Evolutionary conservation across 2,329 filamentous ascomycete genomes (phyloP).

Genomic region (Microsporum audouinii): DNA sequence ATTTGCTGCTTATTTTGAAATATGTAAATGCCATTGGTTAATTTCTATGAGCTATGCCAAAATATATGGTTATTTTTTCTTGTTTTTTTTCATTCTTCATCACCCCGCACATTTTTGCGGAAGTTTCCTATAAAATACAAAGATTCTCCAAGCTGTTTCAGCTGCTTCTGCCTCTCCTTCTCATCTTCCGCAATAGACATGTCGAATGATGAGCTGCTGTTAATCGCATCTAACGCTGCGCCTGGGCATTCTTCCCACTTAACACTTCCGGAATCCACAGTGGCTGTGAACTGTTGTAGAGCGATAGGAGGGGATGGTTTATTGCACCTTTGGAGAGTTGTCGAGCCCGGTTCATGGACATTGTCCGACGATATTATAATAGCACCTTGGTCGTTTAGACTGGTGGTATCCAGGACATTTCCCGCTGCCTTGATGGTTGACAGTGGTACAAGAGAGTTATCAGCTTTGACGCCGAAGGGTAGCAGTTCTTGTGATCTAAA

Average conservation of each 20-base stretch:
- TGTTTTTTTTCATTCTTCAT: constrained; percentile 14
- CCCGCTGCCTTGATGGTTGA: constrained; percentile 48
- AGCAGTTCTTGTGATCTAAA: constrained; percentile 55
- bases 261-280: constrained; percentile 16
- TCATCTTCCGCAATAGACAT: constrained; percentile 18
- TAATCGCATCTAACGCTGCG: constrained; percentile 20
- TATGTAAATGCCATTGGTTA: background rate
- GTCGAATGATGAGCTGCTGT: constrained; percentile 22
- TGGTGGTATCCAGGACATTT: constrained; percentile 51
- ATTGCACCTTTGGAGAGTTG: constrained; percentile 26
- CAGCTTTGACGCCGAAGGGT: constrained; percentile 45
- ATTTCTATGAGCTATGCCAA: background rate
- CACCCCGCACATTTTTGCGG: constrained; percentile 24
- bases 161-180: constrained; percentile 24
- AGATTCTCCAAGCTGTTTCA: constrained; percentile 20
- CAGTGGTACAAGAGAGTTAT: constrained; percentile 41
- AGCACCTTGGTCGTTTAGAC: constrained; percentile 20
- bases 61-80: background rate
- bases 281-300: constrained; percentile 24
- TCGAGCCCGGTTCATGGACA: constrained; percentile 42
- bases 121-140: constrained; percentile 33
- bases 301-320: constrained; percentile 16
- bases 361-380: constrained; percentile 45
- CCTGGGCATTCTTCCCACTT: constrained; percentile 20
- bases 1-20: background rate